Conservation (phyloP, 495 filamentous ascomycete genomes). For the Chaetomium tenue region DNA sequence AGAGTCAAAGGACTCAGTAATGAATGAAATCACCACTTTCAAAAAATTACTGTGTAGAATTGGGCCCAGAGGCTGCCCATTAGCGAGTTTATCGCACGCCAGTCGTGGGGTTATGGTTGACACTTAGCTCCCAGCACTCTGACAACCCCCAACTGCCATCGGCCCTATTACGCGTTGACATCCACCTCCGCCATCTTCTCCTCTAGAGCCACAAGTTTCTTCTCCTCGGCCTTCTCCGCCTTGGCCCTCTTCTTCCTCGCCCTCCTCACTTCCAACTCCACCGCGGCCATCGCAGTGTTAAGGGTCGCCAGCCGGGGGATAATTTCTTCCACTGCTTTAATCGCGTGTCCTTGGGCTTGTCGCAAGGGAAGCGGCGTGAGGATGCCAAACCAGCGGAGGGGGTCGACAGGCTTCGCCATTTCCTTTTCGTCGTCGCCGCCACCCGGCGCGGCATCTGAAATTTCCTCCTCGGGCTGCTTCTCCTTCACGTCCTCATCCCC, state of each 20-base stretch:
- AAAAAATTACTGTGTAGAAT: neutral
- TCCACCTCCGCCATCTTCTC: slow-evolving; percentile 3
- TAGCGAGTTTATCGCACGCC: neutral
- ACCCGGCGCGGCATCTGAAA: neutral
- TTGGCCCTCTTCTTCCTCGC: slow-evolving; percentile 52
- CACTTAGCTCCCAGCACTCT: neutral
- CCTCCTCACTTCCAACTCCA: slow-evolving; percentile 53
- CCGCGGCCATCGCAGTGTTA: slow-evolving; percentile 45
- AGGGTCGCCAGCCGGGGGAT: slow-evolving; percentile 48
- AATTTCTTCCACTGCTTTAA: slow-evolving; percentile 45
- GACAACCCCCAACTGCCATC: neutral
- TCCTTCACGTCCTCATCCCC: neutral
- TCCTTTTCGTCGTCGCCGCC: neutral
- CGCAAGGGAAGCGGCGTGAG: slow-evolving; percentile 60
- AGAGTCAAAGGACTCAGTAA: neutral
- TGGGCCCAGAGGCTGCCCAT: neutral
- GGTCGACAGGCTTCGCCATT: slow-evolving; percentile 42
- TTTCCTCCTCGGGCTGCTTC: neutral
- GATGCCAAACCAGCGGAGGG: slow-evolving; percentile 69
- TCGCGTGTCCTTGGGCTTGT: slow-evolving; percentile 53
- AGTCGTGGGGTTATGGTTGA: neutral
- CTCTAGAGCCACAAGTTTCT: slow-evolving; percentile 16
- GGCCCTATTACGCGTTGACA: neutral
- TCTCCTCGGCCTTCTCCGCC: slow-evolving; percentile 34
- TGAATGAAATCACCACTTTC: neutral